A percentile compares a stretch with the other conserved stretches of the same genome.
Conservation (phyloP, 345 rosid species). For the Acer campestre region DNA sequence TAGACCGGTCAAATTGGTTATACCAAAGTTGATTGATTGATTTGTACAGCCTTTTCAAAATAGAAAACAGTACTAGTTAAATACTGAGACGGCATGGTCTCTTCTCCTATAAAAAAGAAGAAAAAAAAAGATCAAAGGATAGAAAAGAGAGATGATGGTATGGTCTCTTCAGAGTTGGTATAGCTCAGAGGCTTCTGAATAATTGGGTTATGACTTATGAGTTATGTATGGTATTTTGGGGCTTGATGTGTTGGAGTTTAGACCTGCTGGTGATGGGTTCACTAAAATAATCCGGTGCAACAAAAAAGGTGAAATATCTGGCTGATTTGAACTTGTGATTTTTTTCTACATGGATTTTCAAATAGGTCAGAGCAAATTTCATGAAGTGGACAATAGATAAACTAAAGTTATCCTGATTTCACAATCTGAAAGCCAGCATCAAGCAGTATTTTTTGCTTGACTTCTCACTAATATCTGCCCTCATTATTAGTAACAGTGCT, state of each 20-base stretch:
- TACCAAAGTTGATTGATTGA: not conserved
- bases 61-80: not conserved
- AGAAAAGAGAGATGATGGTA: not conserved
- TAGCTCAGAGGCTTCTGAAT: not conserved
- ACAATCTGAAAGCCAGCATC: not conserved
- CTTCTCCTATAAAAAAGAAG: not conserved
- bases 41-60: not conserved
- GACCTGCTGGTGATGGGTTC: not conserved
- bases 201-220: not conserved
- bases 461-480: not conserved
- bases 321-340: not conserved
- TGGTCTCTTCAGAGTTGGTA: not conserved
- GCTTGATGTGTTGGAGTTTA: not conserved
- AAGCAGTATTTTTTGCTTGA: not conserved
- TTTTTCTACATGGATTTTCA: not conserved
- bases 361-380: not conserved
- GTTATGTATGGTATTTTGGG: not conserved
- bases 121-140: not conserved
- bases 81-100: not conserved
- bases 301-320: not conserved
- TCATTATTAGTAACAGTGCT: not conserved
- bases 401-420: not conserved
- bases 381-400: not conserved
- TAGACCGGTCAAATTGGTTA: not conserved
- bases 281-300: not conserved